phyloP scores from a whole-genome alignment of 2,329 filamentous ascomycete genomes.

The Diaporthe helianthi region DNA sequence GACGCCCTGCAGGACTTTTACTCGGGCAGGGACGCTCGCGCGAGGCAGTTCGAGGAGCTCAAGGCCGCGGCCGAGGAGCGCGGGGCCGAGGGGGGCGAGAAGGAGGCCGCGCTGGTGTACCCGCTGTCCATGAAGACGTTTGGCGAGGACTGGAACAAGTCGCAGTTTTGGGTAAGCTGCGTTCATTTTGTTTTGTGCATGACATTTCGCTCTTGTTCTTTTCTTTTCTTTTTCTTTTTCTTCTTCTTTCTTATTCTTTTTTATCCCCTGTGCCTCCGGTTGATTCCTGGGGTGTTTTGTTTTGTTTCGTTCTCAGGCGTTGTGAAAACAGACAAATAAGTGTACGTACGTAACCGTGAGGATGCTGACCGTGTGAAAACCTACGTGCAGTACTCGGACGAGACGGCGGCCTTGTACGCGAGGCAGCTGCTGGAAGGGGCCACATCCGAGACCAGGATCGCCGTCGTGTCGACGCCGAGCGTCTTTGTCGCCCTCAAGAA shows the following conservation, averaged over 20 bases:
- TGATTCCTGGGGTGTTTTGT: no score
- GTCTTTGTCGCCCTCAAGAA: constrained; percentile 81
- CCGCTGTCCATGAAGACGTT: constrained; percentile 72
- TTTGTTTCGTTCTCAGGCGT: no score
- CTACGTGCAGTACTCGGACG: constrained; percentile 67
- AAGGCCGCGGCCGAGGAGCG: constrained; percentile 64
- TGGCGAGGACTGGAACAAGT: constrained; percentile 82
- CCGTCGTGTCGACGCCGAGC: constrained; percentile 76
- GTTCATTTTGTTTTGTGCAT: no score
- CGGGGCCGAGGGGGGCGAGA: not conserved
- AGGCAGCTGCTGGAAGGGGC: constrained; percentile 69
- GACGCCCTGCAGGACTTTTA: constrained; percentile 78
- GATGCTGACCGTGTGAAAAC: not conserved
- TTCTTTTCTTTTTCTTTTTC: no score
- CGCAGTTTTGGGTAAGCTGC: constrained; percentile 77
- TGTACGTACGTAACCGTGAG: no score
- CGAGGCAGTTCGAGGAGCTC: constrained; percentile 72
- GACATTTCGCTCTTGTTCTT: no score
- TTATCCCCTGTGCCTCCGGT: no score
- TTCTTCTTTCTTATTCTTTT: no score
- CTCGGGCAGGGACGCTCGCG: constrained; percentile 71
- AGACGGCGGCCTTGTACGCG: constrained; percentile 71
- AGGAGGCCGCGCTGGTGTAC: constrained; percentile 32
- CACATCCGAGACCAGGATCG: constrained; percentile 65
- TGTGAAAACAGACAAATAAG: no score